Base-by-base conservation (phyloP, 2,329 filamentous ascomycete genomes). In the Cordyceps javanica region DNA sequence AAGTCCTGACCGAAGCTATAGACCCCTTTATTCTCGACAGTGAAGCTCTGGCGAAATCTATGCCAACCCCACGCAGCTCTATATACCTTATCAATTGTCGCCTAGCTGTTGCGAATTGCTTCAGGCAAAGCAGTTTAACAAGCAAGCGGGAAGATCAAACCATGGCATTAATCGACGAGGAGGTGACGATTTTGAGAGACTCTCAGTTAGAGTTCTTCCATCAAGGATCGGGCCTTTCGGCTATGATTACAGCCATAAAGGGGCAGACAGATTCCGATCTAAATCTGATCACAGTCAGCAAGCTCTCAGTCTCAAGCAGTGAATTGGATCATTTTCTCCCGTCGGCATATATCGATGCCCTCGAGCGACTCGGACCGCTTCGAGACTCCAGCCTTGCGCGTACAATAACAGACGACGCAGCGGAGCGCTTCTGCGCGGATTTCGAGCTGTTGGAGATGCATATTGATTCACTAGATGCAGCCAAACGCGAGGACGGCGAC, bases 311-410 rank as follows among this genome's bases (percentile, higher is more conserved):
- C 51, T 85, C 87, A 2, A 90, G 90, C 65, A 89, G 92, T 65
- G 82, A 80, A 41, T 78, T 99, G 7, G 94, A 99, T 67, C 86
- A 91, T 60, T 99, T 97, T 73, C 77, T 99, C 25, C 92, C 94
- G 0, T 95, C 91, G 1, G 94, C 93, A 3, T 79, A 96, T 30
- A 93, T 97, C 78, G 94, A 99, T 69, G 92, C 92, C 3, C 85
- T 90, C 64, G 89, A 94, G 52, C 90, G 91, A 60, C 72, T 97
- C 26, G 87, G 87, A 62, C 77, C 83, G 42, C 74, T 99, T 1
- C 85, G 88, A 61, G 89, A 90, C 65, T 82, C 88, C 1, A 79
- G 78, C 11, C 74, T 96, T 58, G 87, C 88, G 14, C 83, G 90
- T 49, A 79, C 86, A 48, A 82, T 96, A 50, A 94, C 90, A 0